Base-by-base conservation (phyloP, 208 protist genomes). In the Wallacemonas rigidus region DNA sequence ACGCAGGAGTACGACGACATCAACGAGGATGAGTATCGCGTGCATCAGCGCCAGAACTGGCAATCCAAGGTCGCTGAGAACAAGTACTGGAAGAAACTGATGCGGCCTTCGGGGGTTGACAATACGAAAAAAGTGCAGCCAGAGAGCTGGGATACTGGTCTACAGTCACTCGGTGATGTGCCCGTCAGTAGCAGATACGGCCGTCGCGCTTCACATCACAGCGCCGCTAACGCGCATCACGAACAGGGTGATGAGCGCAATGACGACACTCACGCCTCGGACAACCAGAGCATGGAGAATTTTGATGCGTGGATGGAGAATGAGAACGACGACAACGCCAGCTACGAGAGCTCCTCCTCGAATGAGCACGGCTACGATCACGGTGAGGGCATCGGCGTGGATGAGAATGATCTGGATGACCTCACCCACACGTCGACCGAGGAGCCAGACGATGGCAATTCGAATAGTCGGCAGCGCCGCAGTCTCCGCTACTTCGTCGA, bases 141-240 rank as follows among this genome's bases (percentile, higher is more conserved):
- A n/a, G 60, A 65, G 7, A 45, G 40, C 40, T 65, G 60, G 60
- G 60, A 65, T 41, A n/a, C 7, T 38, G 67, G 67, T 26, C 56
- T 72, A 1, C 71, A 64, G 5, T 64, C 67, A 0, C 72, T 81
- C 0, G 77, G 77, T 2, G 77, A 81, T 44, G 44, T 81, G 1
- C 72, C 71, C 0, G 72, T 55, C 11, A 74, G 77, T 50, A 77
- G 72, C 47, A 81, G 75, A 64, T 81, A 81, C 69, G 41, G 47
- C 44, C 71, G 71, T 1, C 9, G 54, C 5, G 76, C 26, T 26
- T 26, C 76, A 80, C 3, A 64, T 61, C 9, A 41, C 63, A 0
- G 69, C 69, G 45, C 76, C 75, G 8, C 54, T 71, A 9, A 80
- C 48, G 26, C 64, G 57, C 43, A 45, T 35, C 54, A 35, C 54